These are phyloP conservation scores for Zhuliangozyma blackwelliae DNA, from an alignment of 1,139 yeast species.

Conservation along the genomic window DNA sequence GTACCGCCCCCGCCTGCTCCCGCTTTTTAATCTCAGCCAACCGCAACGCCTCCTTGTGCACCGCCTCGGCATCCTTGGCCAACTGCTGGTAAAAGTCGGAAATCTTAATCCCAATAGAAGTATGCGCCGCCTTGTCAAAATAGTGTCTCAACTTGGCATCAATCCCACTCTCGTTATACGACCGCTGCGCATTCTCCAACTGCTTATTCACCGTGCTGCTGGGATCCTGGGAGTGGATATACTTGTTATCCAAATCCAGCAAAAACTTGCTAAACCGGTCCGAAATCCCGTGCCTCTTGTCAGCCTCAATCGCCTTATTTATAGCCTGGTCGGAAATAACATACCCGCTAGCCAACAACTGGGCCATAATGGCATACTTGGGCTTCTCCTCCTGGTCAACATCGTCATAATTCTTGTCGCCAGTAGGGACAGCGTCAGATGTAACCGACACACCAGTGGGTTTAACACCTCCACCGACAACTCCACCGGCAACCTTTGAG, in stretches of 20 bases:
- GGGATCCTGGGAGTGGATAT: conserved; percentile 38
- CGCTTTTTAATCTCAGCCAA: conserved; percentile 55
- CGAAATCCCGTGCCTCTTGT: conserved; percentile 61
- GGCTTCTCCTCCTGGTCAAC: conserved; percentile 77
- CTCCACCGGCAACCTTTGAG: conserved; percentile 5
- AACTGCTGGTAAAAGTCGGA: conserved; percentile 40
- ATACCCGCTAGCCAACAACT: conserved; percentile 70
- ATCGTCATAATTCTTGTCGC: conserved; percentile 31
- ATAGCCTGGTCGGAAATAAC: conserved; percentile 59
- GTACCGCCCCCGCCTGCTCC: background rate
- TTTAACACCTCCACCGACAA: conserved; percentile 11
- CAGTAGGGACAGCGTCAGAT: conserved; percentile 25
- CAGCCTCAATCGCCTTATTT: conserved; percentile 57
- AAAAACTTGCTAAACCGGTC: conserved; percentile 54
- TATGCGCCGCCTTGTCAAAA: conserved; percentile 31
- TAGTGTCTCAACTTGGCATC: conserved; percentile 19
- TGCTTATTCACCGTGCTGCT: conserved; percentile 13
- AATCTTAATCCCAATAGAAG: conserved; percentile 36
- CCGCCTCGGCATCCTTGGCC: conserved; percentile 55
- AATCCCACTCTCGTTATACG: conserved; percentile 6
- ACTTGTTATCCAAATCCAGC: conserved; percentile 52
- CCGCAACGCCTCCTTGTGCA: conserved; percentile 70
- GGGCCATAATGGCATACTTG: conserved; percentile 70
- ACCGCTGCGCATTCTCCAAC: conserved; percentile 13
- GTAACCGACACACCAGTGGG: conserved; percentile 12